phyloP scores from a whole-genome alignment of 441 rosid genomes.

The Macaranga tanarius region DNA sequence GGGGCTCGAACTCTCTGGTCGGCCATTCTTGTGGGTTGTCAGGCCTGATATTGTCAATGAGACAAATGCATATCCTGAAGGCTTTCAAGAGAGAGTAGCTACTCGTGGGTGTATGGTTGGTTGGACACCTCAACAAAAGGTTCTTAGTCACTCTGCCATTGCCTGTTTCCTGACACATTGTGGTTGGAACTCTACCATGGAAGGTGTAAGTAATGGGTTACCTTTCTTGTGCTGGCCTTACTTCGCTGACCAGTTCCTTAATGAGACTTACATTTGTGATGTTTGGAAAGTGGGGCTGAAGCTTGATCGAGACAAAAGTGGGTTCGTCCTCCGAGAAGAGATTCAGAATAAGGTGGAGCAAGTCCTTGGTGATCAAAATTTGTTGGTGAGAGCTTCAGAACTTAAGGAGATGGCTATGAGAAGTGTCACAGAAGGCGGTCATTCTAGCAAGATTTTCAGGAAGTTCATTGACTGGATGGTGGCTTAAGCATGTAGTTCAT shows the following conservation, averaged over 20 bases:
- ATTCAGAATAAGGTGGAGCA: conserved; percentile 42
- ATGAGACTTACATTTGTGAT: conserved; percentile 45
- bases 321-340: conserved; percentile 34
- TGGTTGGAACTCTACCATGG: conserved; percentile 71
- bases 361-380: conserved; percentile 29
- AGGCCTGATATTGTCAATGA: conserved; percentile 32
- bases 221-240: conserved; percentile 61
- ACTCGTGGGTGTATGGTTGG: conserved; percentile 30
- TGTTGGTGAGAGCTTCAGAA: conserved; percentile 28
- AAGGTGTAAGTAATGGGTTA: conserved; percentile 51
- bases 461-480: conserved; percentile 47
- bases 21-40: conserved; percentile 46
- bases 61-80: conserved; percentile 22
- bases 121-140: conserved; percentile 61
- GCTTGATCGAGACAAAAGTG: conserved; percentile 28
- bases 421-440: conserved; percentile 33
- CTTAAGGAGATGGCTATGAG: conserved; percentile 28
- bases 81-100: conserved; percentile 28
- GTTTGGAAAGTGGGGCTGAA: conserved; percentile 54
- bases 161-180: conserved; percentile 68
- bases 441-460: conserved; percentile 34
- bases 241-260: conserved; percentile 47
- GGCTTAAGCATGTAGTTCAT: neutral
- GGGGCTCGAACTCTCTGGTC: conserved; percentile 44
- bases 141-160: conserved; percentile 42